phyloP scores from a whole-genome alignment of 1,284 basidiomycete genomes.

The Trichosporon sp. region DNA sequence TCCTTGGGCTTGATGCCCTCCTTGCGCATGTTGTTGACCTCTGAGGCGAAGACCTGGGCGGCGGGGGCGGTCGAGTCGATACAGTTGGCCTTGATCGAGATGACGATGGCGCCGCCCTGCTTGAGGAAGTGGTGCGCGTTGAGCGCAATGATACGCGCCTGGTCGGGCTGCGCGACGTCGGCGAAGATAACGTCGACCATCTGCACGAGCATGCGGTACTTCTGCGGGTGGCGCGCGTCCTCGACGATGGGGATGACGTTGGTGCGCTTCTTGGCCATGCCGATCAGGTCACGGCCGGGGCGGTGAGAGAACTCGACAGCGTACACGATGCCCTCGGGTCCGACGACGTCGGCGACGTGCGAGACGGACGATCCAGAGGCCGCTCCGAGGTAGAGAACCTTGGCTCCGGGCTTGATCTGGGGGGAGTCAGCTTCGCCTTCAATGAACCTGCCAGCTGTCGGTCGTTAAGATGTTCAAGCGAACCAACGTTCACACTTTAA shows the following conservation, averaged over 20 bases:
- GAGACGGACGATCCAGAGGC: slow-evolving; percentile 91
- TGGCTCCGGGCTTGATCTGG: slow-evolving; percentile 83
- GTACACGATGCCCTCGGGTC: slow-evolving; percentile 94
- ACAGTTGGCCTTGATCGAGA: slow-evolving; percentile 99
- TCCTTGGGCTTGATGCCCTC: slow-evolving; percentile 77
- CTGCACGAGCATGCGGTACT: slow-evolving; percentile 90
- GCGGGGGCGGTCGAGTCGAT: slow-evolving; percentile 92
- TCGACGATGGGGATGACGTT: slow-evolving; percentile 99
- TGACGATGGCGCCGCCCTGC: slow-evolving; percentile 84
- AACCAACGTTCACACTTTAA: too few species aligned
- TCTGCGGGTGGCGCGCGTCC: slow-evolving; percentile 90
- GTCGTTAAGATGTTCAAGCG: too few species aligned
- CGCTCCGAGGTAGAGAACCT: slow-evolving; percentile 96
- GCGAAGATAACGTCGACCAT: slow-evolving; percentile 95
- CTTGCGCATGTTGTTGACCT: slow-evolving; percentile 78
- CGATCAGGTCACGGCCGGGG: slow-evolving; percentile 94
- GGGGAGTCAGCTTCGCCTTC: not conserved
- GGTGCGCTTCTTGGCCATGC: slow-evolving; percentile 99
- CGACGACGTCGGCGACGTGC: slow-evolving; percentile 97
- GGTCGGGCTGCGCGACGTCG: slow-evolving; percentile 97
- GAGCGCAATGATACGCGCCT: slow-evolving; percentile 87
- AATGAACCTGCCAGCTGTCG: too few species aligned
- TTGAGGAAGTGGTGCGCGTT: slow-evolving; percentile 97
- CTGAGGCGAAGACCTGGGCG: slow-evolving; percentile 81
- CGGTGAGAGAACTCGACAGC: slow-evolving; percentile 97